A percentile compares a stretch with the other conserved stretches of the same genome.
Evolutionary conservation across 2,329 filamentous ascomycete species (phyloP).

Genomic region (Ceratocystis huliohia): DNA sequence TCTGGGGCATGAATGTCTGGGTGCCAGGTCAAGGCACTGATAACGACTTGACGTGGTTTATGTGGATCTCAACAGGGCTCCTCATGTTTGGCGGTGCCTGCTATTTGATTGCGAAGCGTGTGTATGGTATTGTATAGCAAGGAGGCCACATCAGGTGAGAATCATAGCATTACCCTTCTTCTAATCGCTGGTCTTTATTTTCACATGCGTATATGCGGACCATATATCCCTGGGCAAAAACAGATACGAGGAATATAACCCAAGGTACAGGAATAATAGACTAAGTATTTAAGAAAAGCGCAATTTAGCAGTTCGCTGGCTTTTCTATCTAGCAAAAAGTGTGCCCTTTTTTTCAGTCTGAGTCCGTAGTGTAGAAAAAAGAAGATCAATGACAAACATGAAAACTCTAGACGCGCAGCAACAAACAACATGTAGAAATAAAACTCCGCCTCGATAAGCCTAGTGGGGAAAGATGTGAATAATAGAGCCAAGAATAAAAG

Average conservation of each 20-base stretch:
- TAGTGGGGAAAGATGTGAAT: no score
- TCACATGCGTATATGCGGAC: no score
- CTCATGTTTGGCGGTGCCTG: slow-evolving; percentile 67
- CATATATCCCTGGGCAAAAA: no score
- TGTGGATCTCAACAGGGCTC: slow-evolving; percentile 59
- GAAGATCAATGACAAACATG: neutral
- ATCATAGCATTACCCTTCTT: no score
- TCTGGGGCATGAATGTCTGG: slow-evolving; percentile 98
- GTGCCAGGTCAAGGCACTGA: slow-evolving; percentile 85
- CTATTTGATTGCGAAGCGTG: slow-evolving; percentile 69
- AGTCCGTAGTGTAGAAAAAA: neutral
- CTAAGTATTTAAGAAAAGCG: neutral
- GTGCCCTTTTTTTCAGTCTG: neutral
- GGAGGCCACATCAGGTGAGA: neutral
- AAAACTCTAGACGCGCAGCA: neutral
- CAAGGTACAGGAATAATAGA: neutral
- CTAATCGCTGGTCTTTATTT: no score
- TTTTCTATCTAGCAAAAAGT: neutral
- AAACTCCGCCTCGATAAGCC: neutral
- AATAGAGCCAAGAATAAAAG: neutral
- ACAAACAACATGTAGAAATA: neutral
- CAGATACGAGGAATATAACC: neutral
- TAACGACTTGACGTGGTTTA: slow-evolving; percentile 62
- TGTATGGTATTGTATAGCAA: slow-evolving; percentile 61
- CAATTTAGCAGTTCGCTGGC: no score